Conservation (phyloP, 192 early-diverging fungal species). For the Lobosporangium transversale region DNA sequence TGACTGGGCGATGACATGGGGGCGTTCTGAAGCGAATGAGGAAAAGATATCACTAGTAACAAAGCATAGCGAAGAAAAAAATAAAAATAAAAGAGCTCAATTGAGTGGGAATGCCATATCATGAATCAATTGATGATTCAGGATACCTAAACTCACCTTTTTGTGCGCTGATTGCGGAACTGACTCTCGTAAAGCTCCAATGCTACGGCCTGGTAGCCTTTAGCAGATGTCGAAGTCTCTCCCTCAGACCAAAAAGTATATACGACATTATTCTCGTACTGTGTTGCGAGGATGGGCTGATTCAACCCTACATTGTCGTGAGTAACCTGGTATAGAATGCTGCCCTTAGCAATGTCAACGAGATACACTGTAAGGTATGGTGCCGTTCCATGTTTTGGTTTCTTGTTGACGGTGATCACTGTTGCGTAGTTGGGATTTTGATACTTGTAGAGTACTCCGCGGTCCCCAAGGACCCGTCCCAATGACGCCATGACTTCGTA, state of each 20-base stretch:
- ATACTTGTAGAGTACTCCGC: slow-evolving; percentile 98
- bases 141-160: slow-evolving; percentile 58
- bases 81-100: slow-evolving; percentile 2
- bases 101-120: not conserved
- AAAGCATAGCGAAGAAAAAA: slow-evolving; percentile 3
- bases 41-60: slow-evolving; percentile 74
- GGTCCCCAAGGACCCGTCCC: slow-evolving; percentile 93
- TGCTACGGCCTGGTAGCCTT: slow-evolving; percentile 82
- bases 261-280: slow-evolving; percentile 90
- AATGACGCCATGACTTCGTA: slow-evolving; percentile 82
- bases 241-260: slow-evolving; percentile 92
- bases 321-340: slow-evolving; percentile 75
- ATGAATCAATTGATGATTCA: not conserved
- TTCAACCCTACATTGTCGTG: slow-evolving; percentile 67
- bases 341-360: slow-evolving; percentile 89
- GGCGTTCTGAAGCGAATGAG: slow-evolving; percentile 74
- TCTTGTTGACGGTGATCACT: slow-evolving; percentile 68
- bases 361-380: slow-evolving; percentile 76
- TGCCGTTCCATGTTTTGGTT: slow-evolving; percentile 8
- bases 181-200: slow-evolving; percentile 91
- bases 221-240: slow-evolving; percentile 55
- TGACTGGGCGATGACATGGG: slow-evolving; percentile 77
- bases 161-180: slow-evolving; percentile 71
- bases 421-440: slow-evolving; percentile 92
- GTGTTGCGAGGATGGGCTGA: slow-evolving; percentile 72